These are phyloP conservation scores for Yamadazyma mexicana DNA, from an alignment of 1,139 yeast genomes.

Conservation along the genomic window DNA sequence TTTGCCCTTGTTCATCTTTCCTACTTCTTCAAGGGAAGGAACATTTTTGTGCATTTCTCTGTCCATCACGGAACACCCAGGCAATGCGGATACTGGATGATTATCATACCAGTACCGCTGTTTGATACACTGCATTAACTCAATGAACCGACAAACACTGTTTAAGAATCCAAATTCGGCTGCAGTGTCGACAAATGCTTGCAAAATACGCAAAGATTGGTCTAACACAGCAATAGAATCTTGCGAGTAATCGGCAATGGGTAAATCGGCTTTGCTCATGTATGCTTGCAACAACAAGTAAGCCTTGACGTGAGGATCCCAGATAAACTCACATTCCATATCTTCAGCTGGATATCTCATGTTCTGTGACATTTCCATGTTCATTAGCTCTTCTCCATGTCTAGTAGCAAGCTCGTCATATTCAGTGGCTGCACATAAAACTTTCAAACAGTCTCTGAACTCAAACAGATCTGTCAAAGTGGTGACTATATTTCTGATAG, in stretches of 20 bases:
- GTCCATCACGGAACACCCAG: conserved; percentile 54
- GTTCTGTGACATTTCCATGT: conserved; percentile 82
- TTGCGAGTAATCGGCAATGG: conserved; percentile 93
- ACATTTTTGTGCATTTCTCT: conserved; percentile 13
- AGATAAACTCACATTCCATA: conserved; percentile 65
- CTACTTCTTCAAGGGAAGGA: conserved; percentile 13
- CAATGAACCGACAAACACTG: conserved; percentile 60
- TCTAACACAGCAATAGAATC: conserved; percentile 93
- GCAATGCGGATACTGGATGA: conserved; percentile 65
- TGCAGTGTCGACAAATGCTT: conserved; percentile 88
- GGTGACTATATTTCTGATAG: conserved; percentile 67
- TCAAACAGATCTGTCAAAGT: conserved; percentile 51
- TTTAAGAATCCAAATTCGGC: conserved; percentile 76
- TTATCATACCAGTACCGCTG: conserved; percentile 88
- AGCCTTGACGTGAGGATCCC: conserved; percentile 96
- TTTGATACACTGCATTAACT: conserved; percentile 82
- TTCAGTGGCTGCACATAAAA: conserved; percentile 80
- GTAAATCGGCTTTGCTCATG: conserved; percentile 78
- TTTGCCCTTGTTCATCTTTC: conserved; percentile 22
- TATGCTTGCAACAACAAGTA: conserved; percentile 84
- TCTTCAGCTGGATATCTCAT: conserved; percentile 77
- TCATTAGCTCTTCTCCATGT: conserved; percentile 92
- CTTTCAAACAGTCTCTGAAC: conserved; percentile 68
- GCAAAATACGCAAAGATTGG: conserved; percentile 90
- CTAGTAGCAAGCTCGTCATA: conserved; percentile 92